Base-by-base conservation (phyloP, 164 flowering plant species). In the Paratinospora sagittata region DNA sequence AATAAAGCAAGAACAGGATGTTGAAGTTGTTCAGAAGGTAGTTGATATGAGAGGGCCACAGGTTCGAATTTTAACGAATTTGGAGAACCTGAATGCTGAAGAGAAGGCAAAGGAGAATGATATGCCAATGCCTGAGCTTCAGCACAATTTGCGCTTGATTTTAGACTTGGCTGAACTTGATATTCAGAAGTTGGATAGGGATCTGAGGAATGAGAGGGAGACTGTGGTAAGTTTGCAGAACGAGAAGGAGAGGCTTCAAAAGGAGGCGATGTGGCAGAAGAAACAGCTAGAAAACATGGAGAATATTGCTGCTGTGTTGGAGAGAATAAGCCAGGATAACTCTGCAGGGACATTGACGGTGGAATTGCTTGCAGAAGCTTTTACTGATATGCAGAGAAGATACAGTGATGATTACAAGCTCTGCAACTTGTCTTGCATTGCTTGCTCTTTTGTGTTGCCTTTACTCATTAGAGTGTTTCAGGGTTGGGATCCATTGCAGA, bases 11-110 rank as follows among this genome's bases (percentile, higher is more conserved):
- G 97, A 90, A 63, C 78, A 88, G 75, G 85, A 82, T 6, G 43
- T 82, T 55, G 90, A 87, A 57, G 78, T 83, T 60, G 87, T 87
- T 36, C 96, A 90, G 78, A 90, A 88, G 81, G 90, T 91, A 60
- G 76, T 88, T 69, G 98, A 93, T 78, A 90, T 91, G 97, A 81
- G 98, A 68, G 98, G 98, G 6, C 94, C 94, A 0, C 97, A 93
- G 70, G 95, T 87, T 58, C 77, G 96, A n/a, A 84, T 93, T 45
- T 77, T 91, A 82, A 84, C 96, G 0, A 91, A 89, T 77, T 79
- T 93, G 79, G 91, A 87, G 72, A 83, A 90, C 77, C 80, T 93
- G 84, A 87, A 94, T 80, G 97, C 93, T 1, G 84, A 81, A 74
- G 80, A 90, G 79, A 83, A 82, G 70, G 87, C 90, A 0, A 84